Evolutionary conservation across 1,139 yeast genomes (phyloP), one percentile per base, ranked within the genome.

Genomic region (Candida pseudoviswanathii): DNA sequence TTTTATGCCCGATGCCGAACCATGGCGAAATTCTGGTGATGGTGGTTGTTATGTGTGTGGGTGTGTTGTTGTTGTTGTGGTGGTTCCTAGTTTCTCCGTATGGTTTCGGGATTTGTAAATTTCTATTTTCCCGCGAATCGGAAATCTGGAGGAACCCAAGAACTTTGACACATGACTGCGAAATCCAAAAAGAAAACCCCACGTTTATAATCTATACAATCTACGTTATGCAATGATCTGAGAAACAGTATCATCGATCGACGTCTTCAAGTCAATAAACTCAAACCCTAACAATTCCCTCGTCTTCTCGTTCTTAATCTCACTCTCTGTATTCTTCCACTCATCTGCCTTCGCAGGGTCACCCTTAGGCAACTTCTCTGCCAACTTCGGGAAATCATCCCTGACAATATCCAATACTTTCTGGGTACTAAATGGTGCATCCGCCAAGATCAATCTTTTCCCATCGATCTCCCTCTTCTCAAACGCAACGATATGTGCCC

Each of bases 401-500:
- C 69, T 66, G 46, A 63, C 54, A 27, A 63, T 51, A 44, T 68
- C 61, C 41, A 67, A 53, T 22, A 67, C 48, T 25, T 34, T 37
- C 48, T 64, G 67, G 11, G 57, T 45, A 9, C 58, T 49, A 50
- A 59, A 64, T n/a, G 58, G 33, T 1, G 70, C 76, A 5, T 66
- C 62, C 7, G 60, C 46, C 21, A 70, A 47, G n/a, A 70, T 46
- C 37, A 73, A 61, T 58, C 80, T 64, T 42, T 67, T 46, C 29
- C 63, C 63, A 7, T 56, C 44, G 30, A 65, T 58, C 6, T 53
- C 55, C 11, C 55, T 26, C 55, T 60, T 57, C 45, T 73, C 74
- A 48, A 49, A 64, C 0, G 77, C 76, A 36, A 58, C 53, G 16
- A 79, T 61, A 57, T 78, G 84, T 6, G 81, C 81, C 46, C 58